A percentile compares a stretch with the other conserved stretches of the same genome.
These are phyloP conservation scores for Colletotrichum brevisporum DNA, from an alignment of 2,329 filamentous ascomycete species.

Conservation along the genomic window DNA sequence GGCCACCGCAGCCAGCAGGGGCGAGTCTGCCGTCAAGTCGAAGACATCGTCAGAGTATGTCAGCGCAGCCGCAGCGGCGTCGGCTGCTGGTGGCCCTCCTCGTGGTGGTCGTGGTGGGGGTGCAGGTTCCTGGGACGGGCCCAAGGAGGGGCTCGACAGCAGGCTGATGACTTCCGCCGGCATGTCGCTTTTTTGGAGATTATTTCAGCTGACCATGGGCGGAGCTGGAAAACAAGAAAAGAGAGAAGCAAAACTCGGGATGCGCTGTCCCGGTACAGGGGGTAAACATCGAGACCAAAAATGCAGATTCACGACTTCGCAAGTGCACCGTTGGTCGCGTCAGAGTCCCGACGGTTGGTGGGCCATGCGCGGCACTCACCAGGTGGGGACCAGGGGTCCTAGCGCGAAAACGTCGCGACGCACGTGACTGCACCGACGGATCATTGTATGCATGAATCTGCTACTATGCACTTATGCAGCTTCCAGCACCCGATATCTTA, in stretches of 20 bases:
- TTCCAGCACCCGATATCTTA: neutral
- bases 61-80: neutral
- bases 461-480: neutral
- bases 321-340: constrained; percentile 11
- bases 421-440: neutral
- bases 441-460: too few relatives aligned
- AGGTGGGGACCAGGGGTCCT: neutral
- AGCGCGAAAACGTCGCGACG: constrained; percentile 29
- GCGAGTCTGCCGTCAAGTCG: constrained; percentile 40
- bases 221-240: neutral
- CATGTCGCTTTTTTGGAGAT: constrained; percentile 43
- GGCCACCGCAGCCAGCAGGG: neutral
- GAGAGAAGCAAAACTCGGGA: fast-evolving
- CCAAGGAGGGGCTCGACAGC: constrained; percentile 49
- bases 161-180: constrained; percentile 53
- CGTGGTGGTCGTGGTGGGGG: neutral
- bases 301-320: neutral
- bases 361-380: constrained; percentile 8
- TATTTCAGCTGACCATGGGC: neutral
- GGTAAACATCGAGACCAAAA: neutral
- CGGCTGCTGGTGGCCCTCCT: neutral
- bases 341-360: constrained; percentile 21
- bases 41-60: constrained; percentile 37
- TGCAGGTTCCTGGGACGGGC: constrained; percentile 17
- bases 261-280: neutral